Evolutionary conservation across 2,329 filamentous ascomycete species (phyloP).

Genomic region (Phyllosticta ampelicida): DNA sequence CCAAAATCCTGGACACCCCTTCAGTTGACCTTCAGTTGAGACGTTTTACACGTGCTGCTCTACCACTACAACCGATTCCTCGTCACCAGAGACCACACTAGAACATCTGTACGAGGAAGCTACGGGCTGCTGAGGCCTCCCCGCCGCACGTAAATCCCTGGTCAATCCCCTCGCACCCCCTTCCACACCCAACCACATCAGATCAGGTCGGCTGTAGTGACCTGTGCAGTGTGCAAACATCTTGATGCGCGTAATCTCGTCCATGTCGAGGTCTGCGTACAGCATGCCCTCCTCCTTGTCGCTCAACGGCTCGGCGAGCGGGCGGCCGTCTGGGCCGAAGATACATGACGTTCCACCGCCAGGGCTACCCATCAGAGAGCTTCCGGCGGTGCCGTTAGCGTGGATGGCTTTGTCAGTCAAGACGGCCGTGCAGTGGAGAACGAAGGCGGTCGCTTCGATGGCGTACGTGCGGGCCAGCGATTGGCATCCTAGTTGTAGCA

Average conservation of each 20-base stretch:
- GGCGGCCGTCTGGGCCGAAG: conserved; percentile 42
- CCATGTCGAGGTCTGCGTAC: conserved; percentile 42
- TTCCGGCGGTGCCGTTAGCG: conserved; percentile 31
- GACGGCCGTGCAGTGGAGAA: conserved; percentile 43
- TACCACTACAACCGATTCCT: no score
- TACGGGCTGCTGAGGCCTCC: no score
- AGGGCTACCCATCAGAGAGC: conserved; percentile 29
- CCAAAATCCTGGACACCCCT: no score
- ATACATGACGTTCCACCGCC: conserved; percentile 41
- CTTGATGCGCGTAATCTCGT: conserved; percentile 18
- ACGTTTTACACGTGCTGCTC: no score
- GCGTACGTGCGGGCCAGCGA: conserved; percentile 44
- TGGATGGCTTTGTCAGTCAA: conserved; percentile 36
- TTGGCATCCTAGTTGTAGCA: conserved; percentile 22
- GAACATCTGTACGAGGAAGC: no score
- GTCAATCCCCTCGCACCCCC: no score
- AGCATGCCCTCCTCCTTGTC: conserved; percentile 39
- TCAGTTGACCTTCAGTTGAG: no score
- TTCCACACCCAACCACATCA: conserved; percentile 6
- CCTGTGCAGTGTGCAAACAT: neutral
- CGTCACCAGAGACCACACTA: no score
- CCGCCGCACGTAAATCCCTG: no score
- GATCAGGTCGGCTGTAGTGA: conserved; percentile 1
- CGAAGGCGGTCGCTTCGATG: conserved; percentile 45
- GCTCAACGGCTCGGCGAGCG: conserved; percentile 30